These are phyloP conservation scores for Colletotrichum nymphaeae DNA, from an alignment of 2,329 filamentous ascomycete genomes.

Conservation along the genomic window DNA sequence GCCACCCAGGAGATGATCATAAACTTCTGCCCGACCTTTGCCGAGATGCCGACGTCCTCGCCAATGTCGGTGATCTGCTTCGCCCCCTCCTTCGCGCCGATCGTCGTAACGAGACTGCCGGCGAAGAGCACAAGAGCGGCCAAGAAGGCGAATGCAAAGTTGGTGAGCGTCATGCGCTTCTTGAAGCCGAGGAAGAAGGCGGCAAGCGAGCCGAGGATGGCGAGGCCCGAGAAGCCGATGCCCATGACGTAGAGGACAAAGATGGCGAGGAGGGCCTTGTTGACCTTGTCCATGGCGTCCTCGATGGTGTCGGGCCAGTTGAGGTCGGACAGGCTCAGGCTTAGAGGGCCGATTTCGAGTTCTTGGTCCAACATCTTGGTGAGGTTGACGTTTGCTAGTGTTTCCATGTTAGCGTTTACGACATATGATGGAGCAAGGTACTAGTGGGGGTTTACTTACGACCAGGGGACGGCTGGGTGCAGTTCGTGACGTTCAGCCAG, in stretches of 20 bases:
- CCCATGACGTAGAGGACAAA: conserved; percentile 62
- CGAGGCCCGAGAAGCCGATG: conserved; percentile 54
- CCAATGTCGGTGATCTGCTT: conserved; percentile 55
- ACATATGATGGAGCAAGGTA: background rate
- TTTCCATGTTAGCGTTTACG: conserved; percentile 3
- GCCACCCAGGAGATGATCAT: conserved; percentile 59
- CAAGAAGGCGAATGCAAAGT: conserved; percentile 50
- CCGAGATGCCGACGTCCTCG: conserved; percentile 57
- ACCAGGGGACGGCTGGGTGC: conserved; percentile 52
- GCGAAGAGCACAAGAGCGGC: conserved; percentile 52
- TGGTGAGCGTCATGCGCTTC: conserved; percentile 44
- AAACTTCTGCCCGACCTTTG: conserved; percentile 56
- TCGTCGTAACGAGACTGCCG: conserved; percentile 56
- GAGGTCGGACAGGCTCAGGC: conserved; percentile 58
- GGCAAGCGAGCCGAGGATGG: conserved; percentile 52
- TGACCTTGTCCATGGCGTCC: conserved; percentile 60
- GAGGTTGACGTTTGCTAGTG: conserved; percentile 56
- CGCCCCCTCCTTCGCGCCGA: conserved; percentile 53
- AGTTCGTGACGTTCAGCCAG: conserved; percentile 57
- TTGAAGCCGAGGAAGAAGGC: conserved; percentile 47
- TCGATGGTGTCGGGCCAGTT: conserved; percentile 57
- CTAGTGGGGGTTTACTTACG: conserved; percentile 45
- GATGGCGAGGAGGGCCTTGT: conserved; percentile 58
- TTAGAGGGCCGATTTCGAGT: conserved; percentile 56
- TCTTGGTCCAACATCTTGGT: conserved; percentile 58